Percentiles rank a stretch among this genome's conserved stretches.
Conservation (phyloP, 2,329 filamentous ascomycete species). For the Zopfia rhizophila region DNA sequence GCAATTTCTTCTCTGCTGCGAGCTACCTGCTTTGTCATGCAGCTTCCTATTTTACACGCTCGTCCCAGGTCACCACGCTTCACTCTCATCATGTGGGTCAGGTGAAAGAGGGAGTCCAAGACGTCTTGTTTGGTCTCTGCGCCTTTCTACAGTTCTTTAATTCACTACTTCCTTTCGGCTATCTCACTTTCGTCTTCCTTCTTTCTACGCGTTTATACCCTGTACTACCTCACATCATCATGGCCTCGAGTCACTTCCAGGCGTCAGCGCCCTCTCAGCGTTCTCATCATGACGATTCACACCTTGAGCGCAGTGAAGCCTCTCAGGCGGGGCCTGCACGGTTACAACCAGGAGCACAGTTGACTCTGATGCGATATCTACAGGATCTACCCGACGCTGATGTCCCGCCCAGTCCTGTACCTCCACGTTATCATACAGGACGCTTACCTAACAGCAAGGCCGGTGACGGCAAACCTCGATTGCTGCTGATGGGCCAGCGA, state of each 20-base stretch:
- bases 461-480: conserved; percentile 77
- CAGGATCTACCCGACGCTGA: conserved; percentile 56
- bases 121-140: conserved; percentile 16
- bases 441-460: conserved; percentile 60
- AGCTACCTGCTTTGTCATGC: conserved; percentile 29
- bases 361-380: conserved; percentile 55
- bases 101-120: conserved; percentile 35
- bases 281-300: conserved; percentile 23
- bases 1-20: conserved; percentile 27
- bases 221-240: conserved; percentile 43
- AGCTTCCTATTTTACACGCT: conserved; percentile 26
- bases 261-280: conserved; percentile 32
- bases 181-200: conserved; percentile 3
- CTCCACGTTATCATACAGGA: conserved; percentile 54
- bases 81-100: conserved; percentile 40
- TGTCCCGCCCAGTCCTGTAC: conserved; percentile 48
- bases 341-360: conserved; percentile 51
- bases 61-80: conserved; percentile 33
- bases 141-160: not conserved
- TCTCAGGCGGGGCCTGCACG: conserved; percentile 40
- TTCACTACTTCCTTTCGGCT: conserved; percentile 9
- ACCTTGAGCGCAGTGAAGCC: conserved; percentile 24
- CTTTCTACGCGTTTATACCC: conserved; percentile 37
- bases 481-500: conserved; percentile 94
- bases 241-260: conserved; percentile 41